Evolutionary conservation across 2,329 filamentous ascomycete genomes (phyloP).

Genomic region (Xylariaceae sp.): DNA sequence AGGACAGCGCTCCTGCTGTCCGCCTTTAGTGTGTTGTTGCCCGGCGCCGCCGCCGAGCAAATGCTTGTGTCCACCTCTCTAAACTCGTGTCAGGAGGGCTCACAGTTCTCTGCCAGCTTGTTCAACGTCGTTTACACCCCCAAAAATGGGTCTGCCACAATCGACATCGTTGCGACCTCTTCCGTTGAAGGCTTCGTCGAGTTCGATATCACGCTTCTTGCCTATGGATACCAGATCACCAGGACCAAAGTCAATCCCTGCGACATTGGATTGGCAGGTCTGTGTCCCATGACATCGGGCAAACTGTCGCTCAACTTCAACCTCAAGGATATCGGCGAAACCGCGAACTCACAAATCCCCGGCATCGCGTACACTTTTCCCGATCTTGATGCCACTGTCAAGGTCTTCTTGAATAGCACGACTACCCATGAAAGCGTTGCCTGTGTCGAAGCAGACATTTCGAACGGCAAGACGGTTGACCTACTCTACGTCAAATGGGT

Average conservation of each 20-base stretch:
- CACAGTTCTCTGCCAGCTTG: slow-evolving; percentile 80
- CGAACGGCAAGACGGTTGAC: slow-evolving; percentile 81
- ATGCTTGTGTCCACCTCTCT: slow-evolving; percentile 80
- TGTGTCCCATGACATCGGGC: slow-evolving; percentile 89
- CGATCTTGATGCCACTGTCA: slow-evolving; percentile 76
- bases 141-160: slow-evolving; percentile 66
- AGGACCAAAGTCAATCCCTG: slow-evolving; percentile 73
- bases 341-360: slow-evolving; percentile 61
- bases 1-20: slow-evolving; percentile 46
- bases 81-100: slow-evolving; percentile 80
- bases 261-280: slow-evolving; percentile 62
- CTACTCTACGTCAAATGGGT: slow-evolving; percentile 78
- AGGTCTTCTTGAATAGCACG: slow-evolving; percentile 68
- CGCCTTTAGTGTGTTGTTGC: slow-evolving; percentile 41
- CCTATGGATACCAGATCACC: slow-evolving; percentile 77
- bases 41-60: slow-evolving; percentile 55
- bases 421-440: slow-evolving; percentile 60
- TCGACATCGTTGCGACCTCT: slow-evolving; percentile 79
- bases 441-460: slow-evolving; percentile 76
- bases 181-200: slow-evolving; percentile 78
- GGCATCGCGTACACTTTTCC: slow-evolving; percentile 78
- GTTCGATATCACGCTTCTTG: slow-evolving; percentile 72
- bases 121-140: slow-evolving; percentile 84
- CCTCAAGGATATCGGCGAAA: slow-evolving; percentile 52
- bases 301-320: slow-evolving; percentile 75